Evolutionary conservation across 1,139 yeast genomes (phyloP), one percentile per base, ranked within the genome.

Genomic region (Kodamaea anthophila): DNA sequence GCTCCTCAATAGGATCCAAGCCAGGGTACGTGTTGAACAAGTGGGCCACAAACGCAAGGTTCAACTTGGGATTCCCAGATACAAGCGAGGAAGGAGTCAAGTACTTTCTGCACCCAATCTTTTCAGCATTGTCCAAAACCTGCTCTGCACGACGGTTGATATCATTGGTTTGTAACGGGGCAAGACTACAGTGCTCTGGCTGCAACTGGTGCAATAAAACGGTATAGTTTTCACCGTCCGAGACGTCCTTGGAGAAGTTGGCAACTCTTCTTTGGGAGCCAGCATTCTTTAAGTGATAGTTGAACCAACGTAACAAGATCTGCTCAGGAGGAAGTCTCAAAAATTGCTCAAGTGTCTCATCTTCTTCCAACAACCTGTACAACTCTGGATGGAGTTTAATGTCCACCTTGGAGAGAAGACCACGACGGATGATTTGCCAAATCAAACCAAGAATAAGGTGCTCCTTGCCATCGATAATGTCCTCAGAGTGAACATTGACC

Each of bases 341-440:
- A 55, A 91, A 91, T 60, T 91, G 97, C 56, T 93, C 99, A 40
- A 91, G 70, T 24, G 97, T 91, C 60, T 91, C 99, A 54, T 91
- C 98, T 25, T 91, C 97, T 54, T 87, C 96, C 42, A 91, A 69
- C 39, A 91, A 65, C 47, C 99, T 82, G 62, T 93, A 91, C 53
- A 91, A 72, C 58, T 91, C 99, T 4, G 99, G 99, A 51, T 91
- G 99, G 40, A 81, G 68, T 58, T 91, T 88, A 55, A 91, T 91
- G 56, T 93, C 98, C 51, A 91, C 94, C 61, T 91, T 91, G 42
- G 93, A 74, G 46, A 91, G 76, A 51, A 91, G 68, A 27, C 98
- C 99, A 58, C 96, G 79, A 60, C 98, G 81, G 46, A 91, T 93
- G 47, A 93, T 83, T 65, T 91, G 99, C 99, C 99, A 91, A 47